Base-by-base conservation (phyloP, 73 alveolate genomes). In the Stentor roeselii region DNA sequence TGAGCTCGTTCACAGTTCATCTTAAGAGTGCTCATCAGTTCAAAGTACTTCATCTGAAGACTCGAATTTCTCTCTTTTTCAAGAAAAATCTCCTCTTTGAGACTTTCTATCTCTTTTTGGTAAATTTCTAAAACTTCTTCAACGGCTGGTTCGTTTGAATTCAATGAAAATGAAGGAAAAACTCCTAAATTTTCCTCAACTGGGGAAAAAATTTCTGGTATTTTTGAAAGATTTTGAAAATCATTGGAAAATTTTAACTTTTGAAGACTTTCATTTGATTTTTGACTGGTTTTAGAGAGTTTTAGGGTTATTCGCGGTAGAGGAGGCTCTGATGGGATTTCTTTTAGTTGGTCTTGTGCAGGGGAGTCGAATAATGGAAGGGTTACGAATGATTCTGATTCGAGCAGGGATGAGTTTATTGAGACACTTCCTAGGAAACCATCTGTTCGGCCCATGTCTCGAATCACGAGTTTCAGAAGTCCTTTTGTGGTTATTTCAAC, bases 391-490 rank as follows among this genome's bases (percentile, higher is more conserved):
- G 67, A 50, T 50, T 6, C 6, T 50, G 67, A 11, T 50, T 6
- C 67, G 6, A 50, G 67, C 21, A 50, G 21, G 67, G 67, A 50
- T 11, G 21, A 6, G 6, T 6, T 6, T 50, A 50, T 21, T 50
- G 67, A 50, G 21, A 50, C 67, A 50, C 67, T 50, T 50, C 30
- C 6, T 50, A 50, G 21, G 21, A 50, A 50, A 50, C 67, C 67
- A 50, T 50, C 67, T 6, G 67, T 50, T 50, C 67, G 6, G 6
- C 67, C 67, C 67, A 50, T 50, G 67, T 50, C 67, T 50, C 67
- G 6, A 21, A 50, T 50, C 21, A 50, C 67, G 6, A 50, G 21
- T 50, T 21, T 6, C 21, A 50, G 21, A 11, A 50, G 30, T 50
- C 67, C 67, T 50, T 50, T 6, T 6, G 6, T 50, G 21, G 67